Conservation (phyloP, 495 filamentous ascomycete genomes). For the Xylaria palmicola region DNA sequence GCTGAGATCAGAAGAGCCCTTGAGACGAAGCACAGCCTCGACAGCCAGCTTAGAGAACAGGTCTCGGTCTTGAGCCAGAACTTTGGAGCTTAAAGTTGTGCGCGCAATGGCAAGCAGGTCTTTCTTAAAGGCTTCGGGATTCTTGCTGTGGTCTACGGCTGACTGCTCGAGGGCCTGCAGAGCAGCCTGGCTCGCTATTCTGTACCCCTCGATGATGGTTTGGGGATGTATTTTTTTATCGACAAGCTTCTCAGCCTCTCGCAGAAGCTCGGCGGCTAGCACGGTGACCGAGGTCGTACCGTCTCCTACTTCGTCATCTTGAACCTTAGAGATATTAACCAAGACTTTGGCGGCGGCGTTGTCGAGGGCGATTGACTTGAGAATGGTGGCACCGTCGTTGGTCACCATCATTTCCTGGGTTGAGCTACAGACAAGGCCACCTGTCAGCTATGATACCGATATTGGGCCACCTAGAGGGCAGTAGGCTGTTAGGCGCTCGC, state of each 20-base stretch:
- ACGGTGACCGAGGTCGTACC: conserved; percentile 86
- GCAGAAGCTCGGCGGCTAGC: conserved; percentile 88
- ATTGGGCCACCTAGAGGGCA: no score
- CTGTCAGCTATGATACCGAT: conserved; percentile 13
- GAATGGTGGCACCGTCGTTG: conserved; percentile 96
- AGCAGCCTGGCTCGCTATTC: conserved; percentile 90
- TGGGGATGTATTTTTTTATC: conserved; percentile 98
- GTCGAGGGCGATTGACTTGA: conserved; percentile 98
- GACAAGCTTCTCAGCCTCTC: conserved; percentile 95
- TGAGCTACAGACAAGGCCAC: conserved; percentile 56
- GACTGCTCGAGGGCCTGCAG: conserved; percentile 77
- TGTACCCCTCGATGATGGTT: conserved; percentile 98
- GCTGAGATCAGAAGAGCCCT: conserved; percentile 89
- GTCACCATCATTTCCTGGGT: conserved; percentile 97
- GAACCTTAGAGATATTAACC: conserved; percentile 98
- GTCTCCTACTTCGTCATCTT: conserved; percentile 97
- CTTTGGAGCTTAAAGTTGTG: conserved; percentile 98
- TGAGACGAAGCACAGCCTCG: conserved; percentile 86
- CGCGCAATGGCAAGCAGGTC: conserved; percentile 88
- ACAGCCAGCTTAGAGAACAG: conserved; percentile 91
- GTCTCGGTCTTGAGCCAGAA: conserved; percentile 87
- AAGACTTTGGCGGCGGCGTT: conserved; percentile 97
- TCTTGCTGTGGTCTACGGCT: conserved; percentile 84
- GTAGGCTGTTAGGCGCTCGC: no score
- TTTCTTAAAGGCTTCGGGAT: conserved; percentile 78